A percentile compares a stretch with the other conserved stretches of the same genome.
These are phyloP conservation scores for Nepenthes gracilis DNA, from an alignment of 148 eudicot genomes.

Conservation along the genomic window DNA sequence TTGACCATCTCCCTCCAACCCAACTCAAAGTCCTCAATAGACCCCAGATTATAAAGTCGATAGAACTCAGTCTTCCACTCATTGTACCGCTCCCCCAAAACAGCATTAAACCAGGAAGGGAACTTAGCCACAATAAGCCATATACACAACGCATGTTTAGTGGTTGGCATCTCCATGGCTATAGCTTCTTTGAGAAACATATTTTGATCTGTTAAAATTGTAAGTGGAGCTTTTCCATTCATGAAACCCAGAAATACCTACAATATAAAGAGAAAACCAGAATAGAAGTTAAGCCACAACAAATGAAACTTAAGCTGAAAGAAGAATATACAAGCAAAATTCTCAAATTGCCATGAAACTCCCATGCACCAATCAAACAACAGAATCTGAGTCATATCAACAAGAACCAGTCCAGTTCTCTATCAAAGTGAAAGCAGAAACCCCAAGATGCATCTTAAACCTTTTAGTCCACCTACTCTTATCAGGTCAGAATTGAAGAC, in stretches of 20 bases:
- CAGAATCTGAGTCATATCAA: not conserved
- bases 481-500: conserved; percentile 1
- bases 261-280: conserved; percentile 10
- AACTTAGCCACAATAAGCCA: conserved; percentile 87
- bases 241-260: conserved; percentile 70
- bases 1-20: conserved; percentile 87
- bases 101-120: conserved; percentile 95
- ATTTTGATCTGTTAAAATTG: conserved; percentile 85
- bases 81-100: conserved; percentile 79
- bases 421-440: not conserved
- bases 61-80: conserved; percentile 92
- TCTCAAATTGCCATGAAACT: too few species aligned
- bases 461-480: not conserved
- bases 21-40: conserved; percentile 73
- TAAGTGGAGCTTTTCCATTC: conserved; percentile 80
- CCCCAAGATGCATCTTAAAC: not conserved
- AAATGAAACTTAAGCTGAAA: not conserved
- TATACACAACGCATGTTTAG: conserved; percentile 91
- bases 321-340: not conserved
- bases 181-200: conserved; percentile 89
- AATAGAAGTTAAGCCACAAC: conserved; percentile 1
- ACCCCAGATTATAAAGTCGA: conserved; percentile 70
- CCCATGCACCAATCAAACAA: too few species aligned
- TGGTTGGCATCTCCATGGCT: conserved; percentile 70
- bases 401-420: not conserved